phyloP scores from a whole-genome alignment of 2,329 filamentous ascomycete species.

The Scedosporium apiospermum region DNA sequence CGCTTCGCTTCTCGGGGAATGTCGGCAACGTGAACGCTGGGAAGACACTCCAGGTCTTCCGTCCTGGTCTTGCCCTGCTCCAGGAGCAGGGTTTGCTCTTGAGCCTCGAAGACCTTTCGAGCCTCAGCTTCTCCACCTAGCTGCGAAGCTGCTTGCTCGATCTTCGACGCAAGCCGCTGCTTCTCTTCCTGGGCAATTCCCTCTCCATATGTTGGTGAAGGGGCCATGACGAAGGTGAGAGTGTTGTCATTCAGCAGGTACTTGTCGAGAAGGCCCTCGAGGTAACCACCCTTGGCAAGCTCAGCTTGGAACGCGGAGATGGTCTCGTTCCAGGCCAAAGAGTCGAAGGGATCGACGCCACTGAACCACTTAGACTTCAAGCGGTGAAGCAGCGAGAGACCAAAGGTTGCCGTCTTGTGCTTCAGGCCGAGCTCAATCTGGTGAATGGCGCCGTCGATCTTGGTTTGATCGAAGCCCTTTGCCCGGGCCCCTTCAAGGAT shows the following conservation, averaged over 20 bases:
- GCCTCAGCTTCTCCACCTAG: constrained; percentile 65
- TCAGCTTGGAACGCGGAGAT: constrained; percentile 72
- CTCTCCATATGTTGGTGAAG: constrained; percentile 64
- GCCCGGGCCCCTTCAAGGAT: constrained; percentile 61
- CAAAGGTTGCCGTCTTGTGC: constrained; percentile 94
- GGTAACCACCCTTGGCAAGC: constrained; percentile 66
- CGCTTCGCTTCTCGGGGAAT: constrained; percentile 70
- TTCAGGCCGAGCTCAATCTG: constrained; percentile 89
- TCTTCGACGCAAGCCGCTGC: constrained; percentile 62
- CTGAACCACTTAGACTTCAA: constrained; percentile 93
- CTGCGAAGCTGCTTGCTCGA: constrained; percentile 56
- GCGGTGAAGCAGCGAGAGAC: constrained; percentile 80
- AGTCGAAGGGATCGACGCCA: constrained; percentile 83
- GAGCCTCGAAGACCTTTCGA: constrained; percentile 59
- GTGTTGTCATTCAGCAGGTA: constrained; percentile 83
- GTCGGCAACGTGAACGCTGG: constrained; percentile 79
- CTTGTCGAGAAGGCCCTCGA: constrained; percentile 78
- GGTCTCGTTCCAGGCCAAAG: constrained; percentile 84
- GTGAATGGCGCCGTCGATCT: constrained; percentile 89
- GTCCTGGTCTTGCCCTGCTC: constrained; percentile 79
- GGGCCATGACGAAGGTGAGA: constrained; percentile 89
- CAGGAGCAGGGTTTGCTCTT: constrained; percentile 69
- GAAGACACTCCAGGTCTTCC: constrained; percentile 78
- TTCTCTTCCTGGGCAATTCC: constrained; percentile 71
- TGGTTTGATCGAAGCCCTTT: constrained; percentile 78